A percentile compares a stretch with the other conserved stretches of the same genome.
Conservation (phyloP, 257 asterid genomes). For the Prunella vulgaris region DNA sequence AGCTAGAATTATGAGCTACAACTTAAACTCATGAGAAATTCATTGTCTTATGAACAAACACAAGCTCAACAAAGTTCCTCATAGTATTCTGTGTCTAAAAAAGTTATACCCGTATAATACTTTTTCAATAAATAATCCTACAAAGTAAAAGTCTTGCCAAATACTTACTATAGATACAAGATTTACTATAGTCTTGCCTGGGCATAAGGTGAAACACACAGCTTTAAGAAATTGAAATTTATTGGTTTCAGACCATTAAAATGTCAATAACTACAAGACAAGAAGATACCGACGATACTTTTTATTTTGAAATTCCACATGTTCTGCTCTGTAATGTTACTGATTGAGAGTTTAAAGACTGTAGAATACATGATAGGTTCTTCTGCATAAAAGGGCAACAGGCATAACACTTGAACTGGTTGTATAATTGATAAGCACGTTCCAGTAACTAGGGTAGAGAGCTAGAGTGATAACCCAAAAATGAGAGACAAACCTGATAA, state of each 20-base stretch:
- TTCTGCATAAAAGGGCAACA: not conserved
- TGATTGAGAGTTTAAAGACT: not conserved
- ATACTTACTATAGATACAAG: not conserved
- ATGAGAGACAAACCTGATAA: conserved; percentile 55
- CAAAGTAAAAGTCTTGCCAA: not conserved
- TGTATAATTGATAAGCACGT: conserved; percentile 1
- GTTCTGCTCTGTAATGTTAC: not conserved
- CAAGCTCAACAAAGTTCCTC: conserved; percentile 16
- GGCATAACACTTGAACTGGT: conserved; percentile 5
- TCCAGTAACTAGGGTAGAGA: not conserved
- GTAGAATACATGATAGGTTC: not conserved
- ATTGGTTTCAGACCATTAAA: not conserved
- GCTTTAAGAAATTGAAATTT: not conserved
- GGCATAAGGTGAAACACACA: not conserved
- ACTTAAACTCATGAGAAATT: not conserved
- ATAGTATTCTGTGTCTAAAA: conserved; percentile 4
- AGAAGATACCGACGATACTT: not conserved
- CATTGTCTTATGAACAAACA: conserved; percentile 15
- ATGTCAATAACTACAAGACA: not conserved
- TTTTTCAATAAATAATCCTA: not conserved
- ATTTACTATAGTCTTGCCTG: not conserved
- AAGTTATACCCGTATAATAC: not conserved
- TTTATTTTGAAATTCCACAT: not conserved
- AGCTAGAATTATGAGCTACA: not conserved
- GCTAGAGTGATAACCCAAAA: conserved; percentile 2